Evolutionary conservation across 1,284 basidiomycete genomes (phyloP), one percentile per base, ranked within the genome.

Genomic region (Cutaneotrichosporon spelunceum): DNA sequence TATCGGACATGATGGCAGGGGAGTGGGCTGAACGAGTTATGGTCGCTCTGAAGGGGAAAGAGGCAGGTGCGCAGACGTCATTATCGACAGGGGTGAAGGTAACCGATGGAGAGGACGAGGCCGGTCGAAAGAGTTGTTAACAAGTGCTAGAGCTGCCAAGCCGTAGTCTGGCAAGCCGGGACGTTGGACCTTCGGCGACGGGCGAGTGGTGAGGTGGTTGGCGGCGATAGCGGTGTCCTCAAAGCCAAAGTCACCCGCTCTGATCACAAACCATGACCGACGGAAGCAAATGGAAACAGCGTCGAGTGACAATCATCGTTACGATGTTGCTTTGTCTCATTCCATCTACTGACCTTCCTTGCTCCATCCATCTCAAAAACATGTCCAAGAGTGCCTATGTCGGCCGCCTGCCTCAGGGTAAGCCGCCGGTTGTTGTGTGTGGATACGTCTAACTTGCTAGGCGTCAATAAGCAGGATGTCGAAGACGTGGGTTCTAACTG

Each of bases 331-430:
- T n/a, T 47, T n/a, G 24, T 47, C 47, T 49, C 47, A 49, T 27
- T 24, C 10, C 47, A 49, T 50, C 16, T 30, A 26, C n/a, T 10
- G 13, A 27, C 26, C 24, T 27, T 29, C 48, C 45, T 14, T 16
- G 5, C 56, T 39, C 56, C 30, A 24, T 57, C 56, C 47, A 49
- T 24, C 26, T 23, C 26, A 47, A 26, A 50, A 61, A 42, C 34
- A 61, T 61, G 60, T 42, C 60, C 44, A 56, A 52, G 27, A 61
- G 53, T 42, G 69, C 77, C 23, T 80, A 79, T 60, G 59, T 80
- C 30, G 78, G 78, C 53, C 71, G 73, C 30, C 68, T 80, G 27
- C 70, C 76, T 26, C 73, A 69, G 44, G 66, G 76, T 76, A 52
- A 58, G 76, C 66, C 7, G 7, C 39, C 16, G 2, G 21, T 33